phyloP scores from a whole-genome alignment of 805 yeast genomes.

The Ogataea naganishii region DNA sequence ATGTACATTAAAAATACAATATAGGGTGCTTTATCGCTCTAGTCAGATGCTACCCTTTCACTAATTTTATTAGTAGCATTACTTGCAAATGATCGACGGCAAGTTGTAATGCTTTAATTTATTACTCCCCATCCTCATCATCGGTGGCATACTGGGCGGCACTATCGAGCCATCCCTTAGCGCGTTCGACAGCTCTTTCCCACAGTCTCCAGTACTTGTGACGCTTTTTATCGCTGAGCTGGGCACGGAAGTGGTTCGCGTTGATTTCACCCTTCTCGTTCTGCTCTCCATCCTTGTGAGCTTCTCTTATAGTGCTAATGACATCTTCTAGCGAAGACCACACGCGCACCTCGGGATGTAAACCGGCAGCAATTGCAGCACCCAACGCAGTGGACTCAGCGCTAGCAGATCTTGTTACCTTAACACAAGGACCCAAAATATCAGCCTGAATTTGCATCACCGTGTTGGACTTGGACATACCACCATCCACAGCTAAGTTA shows the following conservation, averaged over 20 bases:
- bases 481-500: conserved; percentile 78
- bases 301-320: conserved; percentile 28
- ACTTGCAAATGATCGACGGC: too few species aligned
- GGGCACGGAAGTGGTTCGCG: conserved; percentile 13
- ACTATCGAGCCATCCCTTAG: conserved; percentile 64
- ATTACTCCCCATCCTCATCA: conserved; percentile 7
- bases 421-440: conserved; percentile 78
- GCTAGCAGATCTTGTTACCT: conserved; percentile 71
- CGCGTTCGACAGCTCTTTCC: conserved; percentile 79
- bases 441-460: conserved; percentile 94
- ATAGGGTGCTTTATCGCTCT: too few species aligned
- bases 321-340: conserved; percentile 77
- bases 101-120: too few species aligned
- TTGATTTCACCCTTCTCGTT: conserved; percentile 3
- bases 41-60: too few species aligned
- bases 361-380: conserved; percentile 93
- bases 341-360: conserved; percentile 49
- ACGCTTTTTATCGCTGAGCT: conserved; percentile 50
- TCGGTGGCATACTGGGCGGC: neutral
- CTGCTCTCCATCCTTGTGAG: conserved; percentile 13
- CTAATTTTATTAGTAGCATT: too few species aligned
- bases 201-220: conserved; percentile 62
- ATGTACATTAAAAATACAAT: too few species aligned
- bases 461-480: conserved; percentile 85
- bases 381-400: conserved; percentile 93